Conservation (phyloP, 1,139 yeast species). For the Yamadazyma aaseri region DNA sequence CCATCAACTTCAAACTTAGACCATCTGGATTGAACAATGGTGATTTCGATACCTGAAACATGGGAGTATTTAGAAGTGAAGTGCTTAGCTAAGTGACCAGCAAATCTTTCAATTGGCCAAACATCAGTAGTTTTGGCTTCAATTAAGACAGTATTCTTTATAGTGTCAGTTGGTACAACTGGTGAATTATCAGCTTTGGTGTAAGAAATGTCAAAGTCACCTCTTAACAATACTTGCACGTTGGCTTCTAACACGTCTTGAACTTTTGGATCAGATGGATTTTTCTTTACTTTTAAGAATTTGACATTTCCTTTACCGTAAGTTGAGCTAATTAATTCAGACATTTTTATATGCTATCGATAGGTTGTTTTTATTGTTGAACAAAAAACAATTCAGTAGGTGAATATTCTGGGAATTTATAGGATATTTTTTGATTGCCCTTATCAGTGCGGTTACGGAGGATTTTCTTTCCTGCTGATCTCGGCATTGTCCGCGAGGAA, state of each 20-base stretch:
- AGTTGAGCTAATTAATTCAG: slow-evolving; percentile 46
- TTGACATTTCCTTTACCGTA: slow-evolving; percentile 94
- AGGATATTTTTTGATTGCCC: slow-evolving; percentile 9
- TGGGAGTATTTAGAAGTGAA: slow-evolving; percentile 74
- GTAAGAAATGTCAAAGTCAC: slow-evolving; percentile 75
- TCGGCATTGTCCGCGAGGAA: slow-evolving; percentile 7
- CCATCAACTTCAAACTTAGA: slow-evolving; percentile 73
- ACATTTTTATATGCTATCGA: slow-evolving; percentile 7
- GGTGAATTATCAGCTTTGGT: slow-evolving; percentile 84
- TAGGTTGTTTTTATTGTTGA: slow-evolving; percentile 1
- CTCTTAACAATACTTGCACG: slow-evolving; percentile 70
- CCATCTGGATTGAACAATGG: slow-evolving; percentile 76
- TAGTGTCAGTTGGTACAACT: slow-evolving; percentile 94
- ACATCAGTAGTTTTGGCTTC: slow-evolving; percentile 79
- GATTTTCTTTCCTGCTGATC: background rate
- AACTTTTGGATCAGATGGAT: slow-evolving; percentile 61
- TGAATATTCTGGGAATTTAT: slow-evolving; percentile 8
- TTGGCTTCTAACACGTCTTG: slow-evolving; percentile 87
- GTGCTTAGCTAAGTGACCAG: slow-evolving; percentile 79
- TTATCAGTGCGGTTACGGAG: slow-evolving; percentile 4
- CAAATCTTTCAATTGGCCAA: slow-evolving; percentile 90
- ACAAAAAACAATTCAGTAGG: background rate
- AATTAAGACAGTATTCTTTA: slow-evolving; percentile 80
- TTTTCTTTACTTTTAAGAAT: slow-evolving; percentile 81
- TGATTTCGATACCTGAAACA: slow-evolving; percentile 67